These are phyloP conservation scores for Vitis vinifera DNA, from an alignment of 164 flowering plant species.

Conservation along the genomic window ASM3070453v1 NC_081812.1:22717501-22718000, in stretches of 20 bases:
- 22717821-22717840: too few relatives aligned
- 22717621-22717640: not conserved
- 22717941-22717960: conserved; percentile 96
- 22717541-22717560: not conserved
- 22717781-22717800: not conserved
- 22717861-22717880: not conserved
- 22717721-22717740: too few relatives aligned
- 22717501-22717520: too few relatives aligned
- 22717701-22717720: not conserved
- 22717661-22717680: not conserved
- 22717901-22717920: conserved; percentile 78
- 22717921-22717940: conserved; percentile 98
- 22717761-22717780: not conserved
- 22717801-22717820: not conserved
- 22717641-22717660: not conserved
- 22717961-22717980: conserved; percentile 97
- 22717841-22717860: too few relatives aligned
- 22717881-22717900: conserved; percentile 3
- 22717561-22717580: not conserved
- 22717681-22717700: not conserved
- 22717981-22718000: conserved; percentile 41
- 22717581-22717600: not conserved
- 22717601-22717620: not conserved
- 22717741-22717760: not conserved
- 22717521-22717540: too few relatives aligned